Percentiles rank a stretch among this genome's conserved stretches.
Evolutionary conservation across 225 moss, liverwort and hornwort genomes (phyloP).

Genomic region (Pseudoscleropodium purum): DNA sequence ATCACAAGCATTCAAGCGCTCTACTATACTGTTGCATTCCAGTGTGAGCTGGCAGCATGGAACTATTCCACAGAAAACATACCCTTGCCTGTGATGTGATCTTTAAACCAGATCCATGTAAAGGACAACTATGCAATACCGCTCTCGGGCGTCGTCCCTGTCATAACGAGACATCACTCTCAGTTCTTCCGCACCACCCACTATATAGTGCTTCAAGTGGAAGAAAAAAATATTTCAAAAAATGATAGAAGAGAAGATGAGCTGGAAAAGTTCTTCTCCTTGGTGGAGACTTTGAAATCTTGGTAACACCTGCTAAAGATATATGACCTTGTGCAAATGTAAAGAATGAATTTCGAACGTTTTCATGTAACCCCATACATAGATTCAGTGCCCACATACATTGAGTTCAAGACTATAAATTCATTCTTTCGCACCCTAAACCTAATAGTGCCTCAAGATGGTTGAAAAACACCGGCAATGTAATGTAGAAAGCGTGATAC

Average conservation of each 20-base stretch:
- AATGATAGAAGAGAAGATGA: neutral
- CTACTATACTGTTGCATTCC: neutral
- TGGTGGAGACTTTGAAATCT: neutral
- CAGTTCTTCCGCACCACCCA: neutral
- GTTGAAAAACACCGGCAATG: neutral
- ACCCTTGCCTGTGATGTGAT: slow-evolving; percentile 9
- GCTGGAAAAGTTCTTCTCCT: neutral
- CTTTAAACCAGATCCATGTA: slow-evolving; percentile 12
- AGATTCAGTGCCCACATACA: neutral
- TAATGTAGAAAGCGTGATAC: neutral
- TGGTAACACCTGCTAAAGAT: neutral
- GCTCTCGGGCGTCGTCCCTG: slow-evolving; percentile 17
- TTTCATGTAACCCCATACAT: neutral
- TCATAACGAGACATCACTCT: neutral
- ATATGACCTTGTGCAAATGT: neutral
- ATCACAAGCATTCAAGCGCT: neutral
- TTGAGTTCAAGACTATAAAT: neutral
- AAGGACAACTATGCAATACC: neutral
- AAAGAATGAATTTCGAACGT: neutral
- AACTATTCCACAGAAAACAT: slow-evolving; percentile 1
- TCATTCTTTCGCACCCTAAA: neutral
- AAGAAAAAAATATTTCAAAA: neutral
- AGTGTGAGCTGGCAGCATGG: neutral
- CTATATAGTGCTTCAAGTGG: neutral
- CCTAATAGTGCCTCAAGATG: neutral